Evolutionary conservation across 345 rosid genomes (phyloP), one percentile per base, ranked within the genome.

Genomic region (Noccaea bulbosa): DNA sequence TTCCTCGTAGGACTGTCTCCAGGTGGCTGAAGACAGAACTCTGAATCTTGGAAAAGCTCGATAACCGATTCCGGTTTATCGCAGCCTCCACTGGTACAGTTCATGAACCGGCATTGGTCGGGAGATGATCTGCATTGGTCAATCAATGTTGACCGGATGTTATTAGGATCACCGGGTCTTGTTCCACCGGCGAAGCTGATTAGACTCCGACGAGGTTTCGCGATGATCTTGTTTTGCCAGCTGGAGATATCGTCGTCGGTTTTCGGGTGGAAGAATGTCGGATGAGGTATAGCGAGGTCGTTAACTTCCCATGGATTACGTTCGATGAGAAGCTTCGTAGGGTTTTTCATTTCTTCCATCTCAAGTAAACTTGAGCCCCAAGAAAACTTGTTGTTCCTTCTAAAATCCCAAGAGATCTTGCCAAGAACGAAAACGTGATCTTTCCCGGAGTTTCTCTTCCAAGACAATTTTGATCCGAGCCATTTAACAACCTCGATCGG

Each of bases 341-440:
- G 88, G 71, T 88, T 90, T 62, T 90, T 84, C 97, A 93, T 87
- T 79, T 87, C 85, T 22, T 84, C 75, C 24, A 83, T 77, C 78
- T 84, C 82, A 7, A 93, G 83, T 57, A 93, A 82, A 30, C 78
- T 80, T 41, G 86, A 86, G 0, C 98, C 97, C 96, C 98, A 90
- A 14, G 84, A 67, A 73, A 78, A 56, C 11, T 75, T 73, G n/a
- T 46, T 3, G 0, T 12, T 54, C 70, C 97, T 87, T 72, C 97
- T 77, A 77, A 93, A 93, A 83, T 93, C 98, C 97, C 96, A 90
- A 30, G 98, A 86, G 56, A 88, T 76, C 64, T 90, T 93, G 3
- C 93, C 96, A 35, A 90, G 62, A 27, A 87, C 97, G n/a, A 93
- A 84, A 2, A 86, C 98, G n/a, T 93, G 96, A 77, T 93, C 96